Conservation (phyloP, 2,329 filamentous ascomycete genomes). For the Lizonia empirigonia region DNA sequence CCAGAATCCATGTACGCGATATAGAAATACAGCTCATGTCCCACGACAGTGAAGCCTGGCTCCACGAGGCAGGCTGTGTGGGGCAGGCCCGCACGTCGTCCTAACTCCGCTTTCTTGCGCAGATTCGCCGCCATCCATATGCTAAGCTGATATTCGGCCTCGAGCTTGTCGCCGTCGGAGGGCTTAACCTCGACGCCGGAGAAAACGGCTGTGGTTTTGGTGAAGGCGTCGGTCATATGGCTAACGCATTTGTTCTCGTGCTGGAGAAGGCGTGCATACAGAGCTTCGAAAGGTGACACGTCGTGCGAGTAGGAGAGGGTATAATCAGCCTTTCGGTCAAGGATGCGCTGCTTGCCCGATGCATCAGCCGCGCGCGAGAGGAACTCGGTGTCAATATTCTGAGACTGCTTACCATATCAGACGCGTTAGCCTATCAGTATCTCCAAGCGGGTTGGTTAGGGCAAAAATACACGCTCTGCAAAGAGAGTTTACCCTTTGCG, state of each 20-base stretch:
- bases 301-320: conserved; percentile 27
- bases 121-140: conserved; percentile 26
- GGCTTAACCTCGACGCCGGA: conserved; percentile 26
- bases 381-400: conserved; percentile 18
- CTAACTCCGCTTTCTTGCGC: conserved; percentile 28
- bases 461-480: conserved; percentile 23
- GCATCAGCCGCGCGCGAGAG: too few relatives aligned
- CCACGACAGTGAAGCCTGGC: conserved; percentile 25
- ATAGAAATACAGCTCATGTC: conserved; percentile 6
- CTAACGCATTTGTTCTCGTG: conserved; percentile 16
- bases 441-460: background rate
- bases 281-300: conserved; percentile 17
- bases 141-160: conserved; percentile 25
- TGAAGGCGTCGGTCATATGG: conserved; percentile 21
- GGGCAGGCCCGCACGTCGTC: conserved; percentile 7
- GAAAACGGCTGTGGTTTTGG: conserved; percentile 24
- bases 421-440: background rate
- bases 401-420: conserved; percentile 20
- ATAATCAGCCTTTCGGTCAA: conserved; percentile 26
- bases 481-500: conserved; percentile 20
- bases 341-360: conserved; percentile 1
- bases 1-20: too few relatives aligned
- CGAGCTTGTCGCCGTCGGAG: conserved; percentile 16
- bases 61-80: conserved; percentile 18
- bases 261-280: conserved; percentile 22